phyloP scores from a whole-genome alignment of 768 basidiomycete species.

The Lentinula guzmanii region DNA sequence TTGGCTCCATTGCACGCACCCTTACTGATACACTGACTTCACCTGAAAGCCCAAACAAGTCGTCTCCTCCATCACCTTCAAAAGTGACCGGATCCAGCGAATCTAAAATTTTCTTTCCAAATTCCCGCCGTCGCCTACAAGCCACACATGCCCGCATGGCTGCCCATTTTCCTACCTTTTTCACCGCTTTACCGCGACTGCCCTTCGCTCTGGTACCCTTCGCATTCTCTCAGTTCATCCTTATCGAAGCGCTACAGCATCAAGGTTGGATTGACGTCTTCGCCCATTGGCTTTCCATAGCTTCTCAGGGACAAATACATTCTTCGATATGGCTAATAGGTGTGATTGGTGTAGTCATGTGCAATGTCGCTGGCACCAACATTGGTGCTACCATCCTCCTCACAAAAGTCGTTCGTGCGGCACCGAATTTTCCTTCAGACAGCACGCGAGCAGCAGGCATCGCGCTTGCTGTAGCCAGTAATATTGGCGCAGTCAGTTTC shows the following conservation, averaged over 20 bases:
- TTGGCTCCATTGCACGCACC: slow-evolving; percentile 2
- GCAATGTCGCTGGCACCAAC: slow-evolving; percentile 74
- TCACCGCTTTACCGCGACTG: slow-evolving; percentile 57
- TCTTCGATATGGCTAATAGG: slow-evolving; percentile 53
- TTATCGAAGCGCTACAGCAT: slow-evolving; percentile 76
- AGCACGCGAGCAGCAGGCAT: slow-evolving; percentile 53
- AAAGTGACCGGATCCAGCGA: not conserved
- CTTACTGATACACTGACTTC: not conserved
- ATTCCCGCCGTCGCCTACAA: not conserved
- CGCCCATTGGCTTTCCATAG: slow-evolving; percentile 49
- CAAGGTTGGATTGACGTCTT: slow-evolving; percentile 90
- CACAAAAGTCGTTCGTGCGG: slow-evolving; percentile 65
- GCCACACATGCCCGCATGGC: slow-evolving; percentile 15
- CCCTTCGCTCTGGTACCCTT: slow-evolving; percentile 86
- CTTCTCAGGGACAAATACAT: slow-evolving; percentile 22
- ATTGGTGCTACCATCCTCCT: slow-evolving; percentile 86
- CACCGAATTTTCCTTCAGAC: slow-evolving; percentile 26
- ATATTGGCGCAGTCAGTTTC: slow-evolving; percentile 87
- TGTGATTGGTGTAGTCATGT: slow-evolving; percentile 54
- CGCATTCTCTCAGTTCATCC: slow-evolving; percentile 91
- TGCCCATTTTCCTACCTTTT: slow-evolving; percentile 63
- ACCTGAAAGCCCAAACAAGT: not conserved
- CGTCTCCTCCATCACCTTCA: not conserved
- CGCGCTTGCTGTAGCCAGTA: slow-evolving; percentile 79
- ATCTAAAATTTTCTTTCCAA: slow-evolving; percentile 3